These are phyloP conservation scores for Ophiorrhiza pumila DNA, from an alignment of 257 asterid species.

Conservation along the genomic window DNA sequence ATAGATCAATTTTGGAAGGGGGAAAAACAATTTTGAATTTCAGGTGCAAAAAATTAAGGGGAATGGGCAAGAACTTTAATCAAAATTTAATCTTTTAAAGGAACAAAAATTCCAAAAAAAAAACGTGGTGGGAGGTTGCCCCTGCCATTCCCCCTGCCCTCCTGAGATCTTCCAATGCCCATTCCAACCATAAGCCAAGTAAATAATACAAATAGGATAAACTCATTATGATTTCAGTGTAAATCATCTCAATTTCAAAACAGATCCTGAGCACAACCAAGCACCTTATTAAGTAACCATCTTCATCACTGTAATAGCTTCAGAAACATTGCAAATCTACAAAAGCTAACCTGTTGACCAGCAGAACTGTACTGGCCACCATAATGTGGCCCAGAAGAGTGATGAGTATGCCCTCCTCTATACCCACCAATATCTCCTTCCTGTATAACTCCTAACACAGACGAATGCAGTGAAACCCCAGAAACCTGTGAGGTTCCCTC, in stretches of 20 bases:
- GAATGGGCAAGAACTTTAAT: too few relatives aligned
- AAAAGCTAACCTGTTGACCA: constrained; percentile 55
- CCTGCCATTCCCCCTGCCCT: too few relatives aligned
- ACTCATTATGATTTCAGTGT: neutral
- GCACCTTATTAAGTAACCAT: neutral
- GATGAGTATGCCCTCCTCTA: constrained; percentile 49
- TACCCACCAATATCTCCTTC: constrained; percentile 57
- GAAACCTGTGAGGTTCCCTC: constrained; percentile 41
- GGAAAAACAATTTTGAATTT: too few relatives aligned
- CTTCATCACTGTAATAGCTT: neutral
- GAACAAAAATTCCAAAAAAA: too few relatives aligned
- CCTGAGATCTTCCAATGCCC: too few relatives aligned
- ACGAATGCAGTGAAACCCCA: constrained; percentile 35
- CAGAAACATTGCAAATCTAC: neutral
- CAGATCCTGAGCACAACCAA: neutral
- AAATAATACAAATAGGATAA: neutral
- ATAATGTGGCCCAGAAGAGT: constrained; percentile 52
- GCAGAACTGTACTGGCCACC: constrained; percentile 74
- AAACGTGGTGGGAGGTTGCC: neutral
- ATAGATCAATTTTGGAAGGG: too few relatives aligned
- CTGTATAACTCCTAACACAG: constrained; percentile 43
- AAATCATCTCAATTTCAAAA: neutral
- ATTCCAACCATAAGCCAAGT: neutral
- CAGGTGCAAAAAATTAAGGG: too few relatives aligned
- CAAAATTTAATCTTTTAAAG: too few relatives aligned